Base-by-base conservation (phyloP, 345 rosid species). In the Clausena lansium region DNA sequence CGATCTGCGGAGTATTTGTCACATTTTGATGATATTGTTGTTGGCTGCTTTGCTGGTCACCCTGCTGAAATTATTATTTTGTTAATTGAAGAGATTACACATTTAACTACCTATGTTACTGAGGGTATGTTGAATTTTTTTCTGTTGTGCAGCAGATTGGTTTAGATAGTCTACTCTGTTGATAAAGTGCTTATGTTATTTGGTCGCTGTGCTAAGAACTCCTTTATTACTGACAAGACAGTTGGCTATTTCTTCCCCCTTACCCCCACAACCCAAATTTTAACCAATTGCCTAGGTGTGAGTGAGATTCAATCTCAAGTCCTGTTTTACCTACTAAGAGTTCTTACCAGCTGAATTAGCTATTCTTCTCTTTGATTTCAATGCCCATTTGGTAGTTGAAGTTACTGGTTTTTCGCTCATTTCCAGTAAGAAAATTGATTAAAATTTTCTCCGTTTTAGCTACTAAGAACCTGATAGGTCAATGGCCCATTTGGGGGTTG, bases 31-130 rank as follows among this genome's bases (percentile, higher is more conserved):
- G 87, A 84, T 66, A 64, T 81, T 6, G 80, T 85, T 61, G 77
- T 85, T 76, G 95, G 93, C 54, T 91, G 93, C 85, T 85, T 79
- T 64, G 81, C 76, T n/a, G 95, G 92, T 70, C 95, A 91, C 82
- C 95, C 95, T 35, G 78, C 93, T 73, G 93, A 85, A 79, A 73
- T 88, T 54, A 85, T 91, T 85, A 58, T 79, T 78, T 20, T 73
- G 59, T 79, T 91, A 80, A 81, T 77, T 75, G 92, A 87, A 82
- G 91, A 91, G 88, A 62, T 89, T 61, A 75, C 71, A 32, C 84
- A 74, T 52, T 78, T 91, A 75, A 89, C 88, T 35, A 28, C 83
- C 47, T 78, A 81, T 71, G 71, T 91, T 50, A 58, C 81, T 17
- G 89, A 87, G 76, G 67, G 93, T 91, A 91, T 88, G 93, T 88